Percentiles rank a stretch among this genome's conserved stretches.
These are phyloP conservation scores for Zopfia rhizophila DNA, from an alignment of 2,329 filamentous ascomycete species.

Conservation along the genomic window DNA sequence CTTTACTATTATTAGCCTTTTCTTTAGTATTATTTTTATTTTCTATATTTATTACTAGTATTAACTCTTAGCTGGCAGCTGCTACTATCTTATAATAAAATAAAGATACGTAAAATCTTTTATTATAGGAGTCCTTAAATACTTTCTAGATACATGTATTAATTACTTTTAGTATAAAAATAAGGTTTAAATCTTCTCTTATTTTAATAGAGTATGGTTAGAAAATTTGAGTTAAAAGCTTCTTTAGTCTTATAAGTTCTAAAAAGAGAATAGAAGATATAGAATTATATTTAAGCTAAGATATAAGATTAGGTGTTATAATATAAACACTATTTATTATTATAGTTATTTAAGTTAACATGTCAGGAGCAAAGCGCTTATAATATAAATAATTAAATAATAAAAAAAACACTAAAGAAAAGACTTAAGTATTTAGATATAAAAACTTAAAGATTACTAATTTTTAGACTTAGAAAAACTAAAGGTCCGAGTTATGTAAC, in stretches of 20 bases:
- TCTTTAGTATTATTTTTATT: background rate
- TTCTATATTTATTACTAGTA: conserved; percentile 2
- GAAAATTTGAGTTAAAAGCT: background rate
- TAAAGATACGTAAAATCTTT: conserved; percentile 4
- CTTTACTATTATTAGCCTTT: background rate
- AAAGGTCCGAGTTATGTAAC: too few relatives aligned
- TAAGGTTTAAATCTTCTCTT: conserved; percentile 2
- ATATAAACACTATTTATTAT: conserved; percentile 3
- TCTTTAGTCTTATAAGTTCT: conserved; percentile 2
- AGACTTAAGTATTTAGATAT: background rate
- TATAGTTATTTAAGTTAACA: conserved; percentile 1
- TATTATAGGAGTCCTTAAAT: conserved; percentile 1
- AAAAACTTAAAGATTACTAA: too few relatives aligned
- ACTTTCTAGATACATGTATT: background rate
- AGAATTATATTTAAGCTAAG: conserved; percentile 6
- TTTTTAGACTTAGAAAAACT: too few relatives aligned
- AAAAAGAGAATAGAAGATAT: background rate
- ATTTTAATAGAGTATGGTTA: conserved; percentile 3
- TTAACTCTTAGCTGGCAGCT: conserved; percentile 6
- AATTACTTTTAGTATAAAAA: conserved; percentile 7
- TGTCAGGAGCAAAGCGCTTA: background rate
- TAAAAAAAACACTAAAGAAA: conserved; percentile 5
- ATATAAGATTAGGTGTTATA: conserved; percentile 1
- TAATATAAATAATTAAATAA: conserved; percentile 5
- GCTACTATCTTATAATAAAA: background rate